Evolutionary conservation across 371 early-diverging fungal species (phyloP), one percentile per base, ranked within the genome.

Genomic region (Mycotypha africana): DNA sequence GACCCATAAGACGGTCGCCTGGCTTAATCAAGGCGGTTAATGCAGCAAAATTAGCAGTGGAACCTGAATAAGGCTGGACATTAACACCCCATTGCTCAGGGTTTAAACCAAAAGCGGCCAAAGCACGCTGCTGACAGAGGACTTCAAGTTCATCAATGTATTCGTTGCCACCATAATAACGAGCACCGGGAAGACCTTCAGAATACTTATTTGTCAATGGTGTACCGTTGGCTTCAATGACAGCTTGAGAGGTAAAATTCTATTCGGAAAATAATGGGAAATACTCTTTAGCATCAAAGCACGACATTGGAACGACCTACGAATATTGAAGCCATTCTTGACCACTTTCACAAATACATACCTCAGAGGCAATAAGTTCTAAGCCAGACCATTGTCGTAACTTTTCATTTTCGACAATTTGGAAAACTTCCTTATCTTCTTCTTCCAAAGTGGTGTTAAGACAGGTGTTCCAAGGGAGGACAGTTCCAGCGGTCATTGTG

Each of bases 201-300:
- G 97, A 96, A 82, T 99, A 99, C 77, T 99, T 99, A 91, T 99
- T 99, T 62, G 96, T 96, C 78, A 99, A 82, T 14, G 92, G 79
- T n/a, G 98, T 96, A 39, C 97, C 97, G 47, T 95, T 89, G 53
- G 97, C 98, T 62, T 95, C 91, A 85, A 98, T 93, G 41, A 97
- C 99, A 26, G 95, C 89, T 58, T 85, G 86, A 35, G 95, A 95
- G 28, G 98, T 98, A 65, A 95, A 99, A 85, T 99, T 99, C 92
- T 95, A 76, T 9, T n/a, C n/a, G n/a, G n/a, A n/a, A n/a, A n/a
- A n/a, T n/a, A n/a, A n/a, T n/a, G n/a, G n/a, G n/a, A n/a, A n/a
- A n/a, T n/a, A n/a, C n/a, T n/a, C n/a, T n/a, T n/a, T n/a, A n/a
- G n/a, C n/a, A n/a, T n/a, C n/a, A n/a, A n/a, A n/a, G n/a, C n/a